These are phyloP conservation scores for Solanum tarapatanum DNA, from an alignment of 257 asterid species.

Conservation along the genomic window DNA sequence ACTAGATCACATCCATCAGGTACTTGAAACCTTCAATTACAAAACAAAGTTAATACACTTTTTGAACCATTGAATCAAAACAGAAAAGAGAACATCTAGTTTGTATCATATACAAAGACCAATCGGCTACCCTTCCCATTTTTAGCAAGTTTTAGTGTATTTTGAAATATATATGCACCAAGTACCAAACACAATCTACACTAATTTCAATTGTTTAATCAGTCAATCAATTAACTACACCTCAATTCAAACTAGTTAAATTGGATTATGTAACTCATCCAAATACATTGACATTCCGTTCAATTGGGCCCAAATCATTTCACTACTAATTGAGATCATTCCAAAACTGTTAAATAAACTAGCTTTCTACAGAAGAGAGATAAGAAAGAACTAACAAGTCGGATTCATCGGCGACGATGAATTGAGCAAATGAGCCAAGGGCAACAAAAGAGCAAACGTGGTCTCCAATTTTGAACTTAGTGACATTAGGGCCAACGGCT, in stretches of 20 bases:
- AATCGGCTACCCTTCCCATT: neutral
- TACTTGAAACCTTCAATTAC: constrained; percentile 45
- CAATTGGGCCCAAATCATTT: neutral
- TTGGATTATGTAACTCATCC: neutral
- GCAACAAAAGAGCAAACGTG: constrained; percentile 61
- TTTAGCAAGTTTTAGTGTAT: neutral
- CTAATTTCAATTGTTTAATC: neutral
- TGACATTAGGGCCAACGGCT: constrained; percentile 51
- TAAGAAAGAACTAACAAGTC: constrained; percentile 34
- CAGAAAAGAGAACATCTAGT: neutral
- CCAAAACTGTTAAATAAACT: neutral
- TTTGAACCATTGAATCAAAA: neutral
- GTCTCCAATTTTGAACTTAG: constrained; percentile 75
- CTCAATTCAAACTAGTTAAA: neutral
- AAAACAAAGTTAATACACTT: neutral
- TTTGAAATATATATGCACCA: neutral
- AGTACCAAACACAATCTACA: neutral
- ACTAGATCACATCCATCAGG: constrained; percentile 87
- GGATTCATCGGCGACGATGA: constrained; percentile 66
- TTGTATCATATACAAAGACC: neutral
- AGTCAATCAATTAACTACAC: neutral
- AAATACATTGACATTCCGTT: neutral
- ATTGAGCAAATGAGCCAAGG: constrained; percentile 79
- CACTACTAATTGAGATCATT: neutral
- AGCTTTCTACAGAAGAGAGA: neutral